Conservation (phyloP, 1,284 basidiomycete genomes). For the Tilletia setariae region DNA sequence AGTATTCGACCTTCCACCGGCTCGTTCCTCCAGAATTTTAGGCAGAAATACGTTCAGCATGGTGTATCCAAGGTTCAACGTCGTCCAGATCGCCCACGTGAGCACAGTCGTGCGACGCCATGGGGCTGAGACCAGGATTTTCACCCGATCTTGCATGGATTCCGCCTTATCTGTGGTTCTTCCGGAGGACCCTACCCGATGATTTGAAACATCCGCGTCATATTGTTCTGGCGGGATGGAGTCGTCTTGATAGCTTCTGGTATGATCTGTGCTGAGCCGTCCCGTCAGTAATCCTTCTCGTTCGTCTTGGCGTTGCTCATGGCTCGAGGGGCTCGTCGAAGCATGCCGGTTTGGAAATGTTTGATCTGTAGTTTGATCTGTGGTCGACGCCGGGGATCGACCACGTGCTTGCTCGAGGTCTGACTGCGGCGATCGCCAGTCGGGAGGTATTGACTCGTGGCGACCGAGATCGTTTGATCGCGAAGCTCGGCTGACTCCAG, state of each 20-base stretch:
- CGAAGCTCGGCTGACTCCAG: neutral
- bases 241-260: neutral
- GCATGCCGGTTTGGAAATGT: neutral
- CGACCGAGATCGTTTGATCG: no score
- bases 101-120: conserved; percentile 79
- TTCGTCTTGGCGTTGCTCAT: neutral
- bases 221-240: neutral
- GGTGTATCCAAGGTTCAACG: conserved; percentile 66
- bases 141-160: neutral
- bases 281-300: neutral
- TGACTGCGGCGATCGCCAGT: no score
- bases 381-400: no score
- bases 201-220: neutral
- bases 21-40: conserved; percentile 72
- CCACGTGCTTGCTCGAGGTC: no score
- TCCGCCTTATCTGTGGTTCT: neutral
- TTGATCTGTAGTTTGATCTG: no score
- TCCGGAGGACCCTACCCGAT: neutral
- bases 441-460: no score
- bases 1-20: neutral
- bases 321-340: neutral
- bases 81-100: conserved; percentile 49
- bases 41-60: conserved; percentile 98
- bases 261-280: neutral
- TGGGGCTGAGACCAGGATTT: conserved; percentile 60